phyloP scores from a whole-genome alignment of 2,329 filamentous ascomycete genomes.

The Botrytis paeoniae region DNA sequence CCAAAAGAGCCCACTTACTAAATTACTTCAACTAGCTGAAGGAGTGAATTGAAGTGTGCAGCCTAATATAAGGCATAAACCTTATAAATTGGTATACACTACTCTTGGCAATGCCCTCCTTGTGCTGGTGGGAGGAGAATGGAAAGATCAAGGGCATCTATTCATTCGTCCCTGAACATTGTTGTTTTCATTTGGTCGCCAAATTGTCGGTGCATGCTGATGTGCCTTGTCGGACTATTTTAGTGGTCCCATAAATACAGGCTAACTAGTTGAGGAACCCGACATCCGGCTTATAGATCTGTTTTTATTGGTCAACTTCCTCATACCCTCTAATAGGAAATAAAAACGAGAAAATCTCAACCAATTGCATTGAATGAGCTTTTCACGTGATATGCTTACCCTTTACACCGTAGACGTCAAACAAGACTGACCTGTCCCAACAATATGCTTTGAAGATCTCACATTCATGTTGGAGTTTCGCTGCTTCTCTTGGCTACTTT shows the following conservation, averaged over 20 bases:
- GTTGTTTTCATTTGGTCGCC: not conserved
- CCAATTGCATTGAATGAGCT: not conserved
- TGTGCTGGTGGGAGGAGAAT: not conserved
- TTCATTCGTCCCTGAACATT: not conserved
- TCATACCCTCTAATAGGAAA: constrained; percentile 7
- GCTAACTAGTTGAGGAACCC: not conserved
- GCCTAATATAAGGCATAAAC: not conserved
- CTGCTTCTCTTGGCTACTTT: not conserved
- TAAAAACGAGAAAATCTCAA: not conserved
- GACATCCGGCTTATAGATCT: not conserved
- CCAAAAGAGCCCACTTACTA: not conserved
- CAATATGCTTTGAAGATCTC: not conserved
- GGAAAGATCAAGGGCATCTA: not conserved
- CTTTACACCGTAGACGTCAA: not conserved
- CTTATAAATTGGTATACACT: not conserved
- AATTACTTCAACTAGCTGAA: not conserved
- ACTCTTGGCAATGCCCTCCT: not conserved
- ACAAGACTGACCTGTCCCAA: not conserved
- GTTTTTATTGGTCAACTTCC: constrained; percentile 15
- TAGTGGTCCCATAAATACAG: not conserved
- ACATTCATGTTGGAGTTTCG: not conserved
- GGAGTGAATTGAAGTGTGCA: not conserved
- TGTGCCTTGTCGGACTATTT: not conserved
- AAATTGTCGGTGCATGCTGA: not conserved
- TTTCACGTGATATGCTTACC: not conserved